A percentile compares a stretch with the other conserved stretches of the same genome.
phyloP scores from a whole-genome alignment of 768 basidiomycete genomes.

The Polyporus arcularius region DNA sequence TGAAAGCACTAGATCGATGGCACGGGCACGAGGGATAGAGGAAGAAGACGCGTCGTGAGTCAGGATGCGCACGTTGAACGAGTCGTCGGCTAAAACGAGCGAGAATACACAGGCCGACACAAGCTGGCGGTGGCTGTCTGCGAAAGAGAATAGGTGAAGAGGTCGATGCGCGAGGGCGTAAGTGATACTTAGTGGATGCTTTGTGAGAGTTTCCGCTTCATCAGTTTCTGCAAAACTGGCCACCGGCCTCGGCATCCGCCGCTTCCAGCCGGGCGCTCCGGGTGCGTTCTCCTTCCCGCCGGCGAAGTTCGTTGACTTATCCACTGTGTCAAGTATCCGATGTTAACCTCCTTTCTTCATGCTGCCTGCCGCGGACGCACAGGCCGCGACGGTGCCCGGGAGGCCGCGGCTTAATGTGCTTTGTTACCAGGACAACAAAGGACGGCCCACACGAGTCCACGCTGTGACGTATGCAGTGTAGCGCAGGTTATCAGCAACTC shows the following conservation, averaged over 20 bases:
- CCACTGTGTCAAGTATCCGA: neutral
- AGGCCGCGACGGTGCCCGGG: too few relatives aligned
- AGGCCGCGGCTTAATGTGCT: too few relatives aligned
- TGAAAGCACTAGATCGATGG: slow-evolving; percentile 9
- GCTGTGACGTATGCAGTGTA: too few relatives aligned
- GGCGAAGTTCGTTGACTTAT: neutral
- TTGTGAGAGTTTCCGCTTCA: slow-evolving; percentile 18
- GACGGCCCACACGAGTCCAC: too few relatives aligned
- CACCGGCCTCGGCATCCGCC: slow-evolving; percentile 3
- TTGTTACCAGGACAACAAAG: too few relatives aligned
- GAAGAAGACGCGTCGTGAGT: neutral
- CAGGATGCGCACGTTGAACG: slow-evolving; percentile 1
- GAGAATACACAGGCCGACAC: slow-evolving; percentile 2
- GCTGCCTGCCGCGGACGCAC: too few relatives aligned
- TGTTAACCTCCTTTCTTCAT: too few relatives aligned
- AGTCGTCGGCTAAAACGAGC: slow-evolving; percentile 14
- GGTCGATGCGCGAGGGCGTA: slow-evolving; percentile 6
- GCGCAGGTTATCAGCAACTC: too few relatives aligned
- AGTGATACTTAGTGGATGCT: slow-evolving; percentile 6
- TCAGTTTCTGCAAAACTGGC: slow-evolving; percentile 11
- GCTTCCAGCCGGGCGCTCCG: neutral
- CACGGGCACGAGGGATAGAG: neutral
- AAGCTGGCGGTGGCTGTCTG: neutral
- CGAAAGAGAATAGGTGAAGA: slow-evolving; percentile 13
- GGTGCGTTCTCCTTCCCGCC: neutral